Base-by-base conservation (phyloP, 2,329 filamentous ascomycete genomes). In the Fusarium chlamydosporum region DNA sequence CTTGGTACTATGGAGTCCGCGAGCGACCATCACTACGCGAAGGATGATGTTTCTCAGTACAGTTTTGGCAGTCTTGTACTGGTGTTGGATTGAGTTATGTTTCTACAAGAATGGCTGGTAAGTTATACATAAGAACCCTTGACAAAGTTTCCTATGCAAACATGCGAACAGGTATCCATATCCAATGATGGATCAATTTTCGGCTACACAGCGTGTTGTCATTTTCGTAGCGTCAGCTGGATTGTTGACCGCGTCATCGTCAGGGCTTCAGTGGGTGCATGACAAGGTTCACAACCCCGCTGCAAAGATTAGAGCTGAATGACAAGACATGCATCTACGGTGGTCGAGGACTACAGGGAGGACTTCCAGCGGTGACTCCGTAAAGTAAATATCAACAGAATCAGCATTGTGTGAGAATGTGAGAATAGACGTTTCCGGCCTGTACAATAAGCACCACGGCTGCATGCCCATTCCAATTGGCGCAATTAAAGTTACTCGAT, bases 21-120 rank as follows among this genome's bases (percentile, higher is more conserved):
- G 11, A 4, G 58, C 56, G 7, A 61, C 33, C 4, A n/a, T 61
- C 1, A 13, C 58, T 1, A 61, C 58, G 4, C 23, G 45, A 3
- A 61, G 27, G 7, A 61, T 61, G 56, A 61, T 61, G 33, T 31
- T n/a, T 1, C 16, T 51, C 1, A 61, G 58, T 6, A 61, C 58
- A 3, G 11, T 61, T 26, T 11, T 61, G 15, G 56, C 58, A 11
- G 27, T 61, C 0, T 5, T 29, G 1, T 61, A 61, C 33, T 61
- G 58, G 58, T 61, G 56, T 8, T 61, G 58, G 58, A 61, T 61
- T 4, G 56, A 61, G 12, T 13, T 61, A 6, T 61, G 56, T 11
- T 61, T 45, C 29, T 61, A 29, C 27, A 47, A 61, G 23, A 61
- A 61, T 26, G 56, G 58, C 33, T 61, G 58, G 58, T 54, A 15